These are phyloP conservation scores for Phytophthora chlamydospora DNA, from an alignment of 352 stramenopile genomes.

Conservation along the genomic window DNA sequence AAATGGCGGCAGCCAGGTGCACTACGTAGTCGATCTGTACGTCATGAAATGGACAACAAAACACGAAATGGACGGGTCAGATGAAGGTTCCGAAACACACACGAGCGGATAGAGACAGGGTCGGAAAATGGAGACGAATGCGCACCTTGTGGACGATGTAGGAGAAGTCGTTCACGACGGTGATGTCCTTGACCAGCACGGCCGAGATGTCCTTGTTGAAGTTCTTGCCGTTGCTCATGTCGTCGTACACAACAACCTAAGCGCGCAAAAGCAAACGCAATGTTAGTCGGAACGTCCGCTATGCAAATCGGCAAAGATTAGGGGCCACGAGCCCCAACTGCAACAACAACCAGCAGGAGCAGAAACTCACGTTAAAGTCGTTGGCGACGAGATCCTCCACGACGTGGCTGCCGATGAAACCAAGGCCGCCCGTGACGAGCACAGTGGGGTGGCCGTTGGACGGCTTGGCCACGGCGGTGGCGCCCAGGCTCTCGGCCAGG, in stretches of 20 bases:
- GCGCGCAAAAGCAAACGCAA: neutral
- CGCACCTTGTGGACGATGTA: constrained; percentile 78
- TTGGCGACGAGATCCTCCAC: constrained; percentile 80
- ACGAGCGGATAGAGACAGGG: constrained; percentile 24
- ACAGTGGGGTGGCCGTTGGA: constrained; percentile 52
- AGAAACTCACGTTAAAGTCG: constrained; percentile 65
- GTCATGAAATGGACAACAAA: constrained; percentile 8
- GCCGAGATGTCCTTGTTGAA: constrained; percentile 74
- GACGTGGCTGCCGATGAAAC: constrained; percentile 87
- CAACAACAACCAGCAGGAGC: constrained; percentile 1
- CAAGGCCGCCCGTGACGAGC: constrained; percentile 79
- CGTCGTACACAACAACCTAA: constrained; percentile 83
- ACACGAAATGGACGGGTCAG: constrained; percentile 18
- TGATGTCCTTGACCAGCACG: constrained; percentile 86
- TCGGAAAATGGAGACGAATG: constrained; percentile 20
- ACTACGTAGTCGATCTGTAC: constrained; percentile 80
- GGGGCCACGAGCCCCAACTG: neutral
- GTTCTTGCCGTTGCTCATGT: constrained; percentile 89
- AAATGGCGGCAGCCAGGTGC: constrained; percentile 80
- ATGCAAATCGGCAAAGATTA: neutral
- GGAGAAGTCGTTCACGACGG: constrained; percentile 72
- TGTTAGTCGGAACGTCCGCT: constrained; percentile 7
- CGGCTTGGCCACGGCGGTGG: constrained; percentile 27
- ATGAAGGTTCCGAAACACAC: constrained; percentile 19
- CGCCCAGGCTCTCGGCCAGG: constrained; percentile 27